Base-by-base conservation (phyloP, 2,329 filamentous ascomycete species). In the Cladobotryum mycophilum region DNA sequence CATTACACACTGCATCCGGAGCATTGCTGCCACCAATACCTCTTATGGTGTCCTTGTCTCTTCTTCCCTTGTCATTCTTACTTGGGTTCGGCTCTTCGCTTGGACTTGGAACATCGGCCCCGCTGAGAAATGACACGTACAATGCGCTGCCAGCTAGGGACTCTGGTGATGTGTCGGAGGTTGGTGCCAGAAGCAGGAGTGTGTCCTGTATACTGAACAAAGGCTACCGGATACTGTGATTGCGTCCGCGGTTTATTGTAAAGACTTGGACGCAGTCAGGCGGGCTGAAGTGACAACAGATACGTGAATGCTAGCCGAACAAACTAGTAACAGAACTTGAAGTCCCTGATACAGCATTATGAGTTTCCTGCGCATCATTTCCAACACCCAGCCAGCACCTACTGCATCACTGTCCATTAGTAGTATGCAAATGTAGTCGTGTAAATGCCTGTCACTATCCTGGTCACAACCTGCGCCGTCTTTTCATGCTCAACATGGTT, bases 291-390 rank as follows among this genome's bases (percentile, higher is more conserved):
- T 61, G 22, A 62, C 58, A 38, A 58, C 45, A 8, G 52, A 58
- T 37, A 51, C 53, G 11, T 55, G 52, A 36, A 57, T 57, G 17
- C 55, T 48, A 30, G 54, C 41, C 3, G 3, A 45, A 55, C 55
- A 58, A 52, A 58, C 56, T 56, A 62, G 54, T 63, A 62, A 46
- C 57, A 61, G 38, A 48, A 55, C 38, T 56, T 60, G 52, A 60
- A 62, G 30, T 49, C 57, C 45, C 45, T 48, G 14, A 6, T n/a
- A 1, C 13, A 15, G 8, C 2, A 11, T 4, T 38, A n/a, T 18
- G 5, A 5, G 8, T 25, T 6, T 7, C 0, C 20, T 8, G 1
- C 6, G 20, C 20, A 20, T 20, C 20, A 20, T 20, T 20, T 5
- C 20, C 20, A 20, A 20, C 20, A 20, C 20, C 20, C 20, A 20